A percentile compares a stretch with the other conserved stretches of the same genome.
Conservation (phyloP, 1,284 basidiomycete genomes). For the Sparassis latifolia region DNA sequence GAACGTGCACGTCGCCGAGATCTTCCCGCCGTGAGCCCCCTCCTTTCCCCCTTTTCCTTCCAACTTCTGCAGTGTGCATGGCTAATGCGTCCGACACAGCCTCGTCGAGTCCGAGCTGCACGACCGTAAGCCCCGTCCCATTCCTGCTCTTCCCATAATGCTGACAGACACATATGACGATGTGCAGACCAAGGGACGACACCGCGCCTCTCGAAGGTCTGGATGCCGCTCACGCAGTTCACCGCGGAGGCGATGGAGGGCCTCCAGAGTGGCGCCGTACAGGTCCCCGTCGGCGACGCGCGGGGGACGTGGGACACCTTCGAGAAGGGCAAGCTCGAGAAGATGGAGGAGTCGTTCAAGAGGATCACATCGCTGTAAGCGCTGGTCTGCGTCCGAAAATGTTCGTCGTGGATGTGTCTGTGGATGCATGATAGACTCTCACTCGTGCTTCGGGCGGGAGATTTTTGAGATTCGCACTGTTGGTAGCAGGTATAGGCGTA, state of each 20-base stretch:
- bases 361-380: not conserved
- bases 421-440: too few relatives aligned
- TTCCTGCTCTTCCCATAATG: too few relatives aligned
- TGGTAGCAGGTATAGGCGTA: too few relatives aligned
- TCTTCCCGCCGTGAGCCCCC: constrained; percentile 50
- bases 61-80: not conserved
- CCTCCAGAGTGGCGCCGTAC: constrained; percentile 37
- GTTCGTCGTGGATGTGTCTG: too few relatives aligned
- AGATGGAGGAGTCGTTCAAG: not conserved
- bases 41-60: not conserved
- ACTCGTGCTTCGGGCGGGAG: too few relatives aligned
- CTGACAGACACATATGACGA: not conserved
- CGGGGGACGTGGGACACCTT: constrained; percentile 20
- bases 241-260: constrained; percentile 40
- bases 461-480: too few relatives aligned
- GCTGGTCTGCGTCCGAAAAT: too few relatives aligned
- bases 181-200: constrained; percentile 45
- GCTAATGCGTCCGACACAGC: constrained; percentile 21
- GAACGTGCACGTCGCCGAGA: constrained; percentile 51
- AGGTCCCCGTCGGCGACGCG: constrained; percentile 31
- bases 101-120: constrained; percentile 63
- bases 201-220: constrained; percentile 39
- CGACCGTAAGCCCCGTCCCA: constrained; percentile 35
- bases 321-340: constrained; percentile 27
- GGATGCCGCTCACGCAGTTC: constrained; percentile 56